Percentiles rank a stretch among this genome's conserved stretches.
phyloP scores from a whole-genome alignment of 2,329 filamentous ascomycete species.

The Pestalotiopsis sp. region DNA sequence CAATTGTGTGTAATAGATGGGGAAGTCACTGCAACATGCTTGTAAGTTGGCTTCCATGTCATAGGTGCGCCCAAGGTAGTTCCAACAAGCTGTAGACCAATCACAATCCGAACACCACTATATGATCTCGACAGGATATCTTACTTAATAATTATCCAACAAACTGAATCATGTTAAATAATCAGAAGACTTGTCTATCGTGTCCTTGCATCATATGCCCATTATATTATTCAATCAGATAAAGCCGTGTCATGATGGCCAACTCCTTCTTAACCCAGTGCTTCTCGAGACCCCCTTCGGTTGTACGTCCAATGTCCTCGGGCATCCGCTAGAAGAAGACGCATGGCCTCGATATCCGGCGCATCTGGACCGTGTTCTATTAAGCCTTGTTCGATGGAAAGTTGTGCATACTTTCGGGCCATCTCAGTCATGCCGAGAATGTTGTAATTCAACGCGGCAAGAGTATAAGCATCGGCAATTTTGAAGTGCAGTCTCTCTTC shows the following conservation, averaged over 20 bases:
- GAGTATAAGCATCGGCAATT: constrained; percentile 40
- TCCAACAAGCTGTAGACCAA: no score
- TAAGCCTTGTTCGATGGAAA: constrained; percentile 35
- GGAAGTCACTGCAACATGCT: background rate
- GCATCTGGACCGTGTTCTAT: constrained; percentile 39
- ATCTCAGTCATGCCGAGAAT: constrained; percentile 30
- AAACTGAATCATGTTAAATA: no score
- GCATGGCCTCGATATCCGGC: constrained; percentile 35
- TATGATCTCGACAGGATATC: no score
- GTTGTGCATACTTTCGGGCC: constrained; percentile 35
- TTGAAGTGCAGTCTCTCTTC: constrained; percentile 40
- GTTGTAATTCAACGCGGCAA: constrained; percentile 41
- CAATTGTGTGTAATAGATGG: background rate
- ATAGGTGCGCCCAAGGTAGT: no score
- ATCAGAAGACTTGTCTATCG: no score
- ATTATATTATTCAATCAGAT: no score
- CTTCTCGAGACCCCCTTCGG: background rate
- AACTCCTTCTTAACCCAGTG: background rate
- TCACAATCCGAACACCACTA: no score
- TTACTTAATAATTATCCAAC: no score
- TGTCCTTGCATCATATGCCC: no score
- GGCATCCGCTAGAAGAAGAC: constrained; percentile 31
- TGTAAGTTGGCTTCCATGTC: no score
- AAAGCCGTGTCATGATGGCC: no score
- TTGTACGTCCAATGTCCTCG: constrained; percentile 31